Conservation (phyloP, 2,329 filamentous ascomycete genomes). For the Conoideocrella luteorostrata region DNA sequence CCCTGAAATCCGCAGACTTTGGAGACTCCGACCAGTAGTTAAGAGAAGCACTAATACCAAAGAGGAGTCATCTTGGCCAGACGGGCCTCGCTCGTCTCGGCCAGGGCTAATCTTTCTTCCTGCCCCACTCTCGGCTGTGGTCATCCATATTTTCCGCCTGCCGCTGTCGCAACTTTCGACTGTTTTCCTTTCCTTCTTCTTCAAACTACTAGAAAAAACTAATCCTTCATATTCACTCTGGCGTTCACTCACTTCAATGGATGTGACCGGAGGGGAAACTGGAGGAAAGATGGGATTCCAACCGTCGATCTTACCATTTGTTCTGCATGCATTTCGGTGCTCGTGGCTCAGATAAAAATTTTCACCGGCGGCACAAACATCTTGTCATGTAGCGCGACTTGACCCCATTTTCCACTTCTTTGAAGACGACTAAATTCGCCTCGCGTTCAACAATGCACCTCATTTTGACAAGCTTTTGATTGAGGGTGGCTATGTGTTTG, state of each 20-base stretch:
- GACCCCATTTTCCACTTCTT: too few relatives aligned
- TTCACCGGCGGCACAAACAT: slow-evolving; percentile 29
- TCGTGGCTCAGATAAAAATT: slow-evolving; percentile 30
- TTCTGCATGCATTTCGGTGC: slow-evolving; percentile 27
- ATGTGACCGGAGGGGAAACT: slow-evolving; percentile 62
- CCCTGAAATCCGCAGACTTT: background rate
- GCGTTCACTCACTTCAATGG: slow-evolving; percentile 45
- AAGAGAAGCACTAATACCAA: slow-evolving; percentile 1
- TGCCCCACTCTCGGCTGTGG: too few relatives aligned
- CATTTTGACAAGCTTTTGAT: too few relatives aligned
- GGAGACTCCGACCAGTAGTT: background rate
- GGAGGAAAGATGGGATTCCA: slow-evolving; percentile 53
- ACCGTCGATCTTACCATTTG: slow-evolving; percentile 45
- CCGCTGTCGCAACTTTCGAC: background rate
- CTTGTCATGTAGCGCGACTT: too few relatives aligned
- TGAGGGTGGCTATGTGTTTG: too few relatives aligned
- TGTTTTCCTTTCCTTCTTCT: slow-evolving; percentile 23
- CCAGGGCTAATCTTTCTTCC: slow-evolving; percentile 22
- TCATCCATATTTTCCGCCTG: background rate
- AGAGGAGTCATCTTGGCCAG: too few relatives aligned
- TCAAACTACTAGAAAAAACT: slow-evolving; percentile 37
- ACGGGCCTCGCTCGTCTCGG: too few relatives aligned
- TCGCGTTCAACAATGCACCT: too few relatives aligned
- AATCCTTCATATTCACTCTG: slow-evolving; percentile 66
- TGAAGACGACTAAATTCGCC: too few relatives aligned